phyloP scores from a whole-genome alignment of 352 stramenopile genomes.

The Globisporangium abappressorium region DNA sequence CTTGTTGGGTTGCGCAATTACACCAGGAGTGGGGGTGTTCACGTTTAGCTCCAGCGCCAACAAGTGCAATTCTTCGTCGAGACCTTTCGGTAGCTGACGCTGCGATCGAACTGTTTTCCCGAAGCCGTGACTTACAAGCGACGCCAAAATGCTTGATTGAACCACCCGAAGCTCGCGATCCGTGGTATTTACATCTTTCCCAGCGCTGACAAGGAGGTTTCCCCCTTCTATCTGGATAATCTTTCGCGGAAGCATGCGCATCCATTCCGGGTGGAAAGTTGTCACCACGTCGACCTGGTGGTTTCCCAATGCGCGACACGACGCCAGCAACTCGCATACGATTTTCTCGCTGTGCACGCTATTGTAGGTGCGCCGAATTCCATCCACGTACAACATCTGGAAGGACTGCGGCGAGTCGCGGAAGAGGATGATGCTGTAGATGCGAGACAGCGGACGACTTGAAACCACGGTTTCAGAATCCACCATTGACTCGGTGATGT shows the following conservation, averaged over 20 bases:
- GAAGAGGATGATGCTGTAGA: constrained; percentile 72
- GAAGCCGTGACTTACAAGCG: constrained; percentile 52
- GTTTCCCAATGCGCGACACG: constrained; percentile 73
- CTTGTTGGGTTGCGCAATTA: constrained; percentile 73
- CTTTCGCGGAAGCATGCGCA: constrained; percentile 73
- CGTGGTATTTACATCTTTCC: constrained; percentile 44
- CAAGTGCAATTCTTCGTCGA: constrained; percentile 76
- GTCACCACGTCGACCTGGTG: constrained; percentile 61
- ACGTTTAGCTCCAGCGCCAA: constrained; percentile 74
- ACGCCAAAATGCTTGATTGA: constrained; percentile 60
- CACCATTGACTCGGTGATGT: constrained; percentile 59
- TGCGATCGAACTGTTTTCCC: constrained; percentile 64
- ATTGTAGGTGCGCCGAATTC: constrained; percentile 66
- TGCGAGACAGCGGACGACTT: constrained; percentile 62
- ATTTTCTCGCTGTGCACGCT: constrained; percentile 70
- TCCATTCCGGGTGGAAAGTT: constrained; percentile 40
- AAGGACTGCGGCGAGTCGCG: constrained; percentile 61
- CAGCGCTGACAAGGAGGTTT: constrained; percentile 39
- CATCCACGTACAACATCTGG: constrained; percentile 74
- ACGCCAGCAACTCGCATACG: constrained; percentile 67
- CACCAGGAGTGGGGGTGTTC: constrained; percentile 70
- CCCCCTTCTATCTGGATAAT: constrained; percentile 68
- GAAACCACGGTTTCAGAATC: constrained; percentile 53
- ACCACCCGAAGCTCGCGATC: constrained; percentile 69
- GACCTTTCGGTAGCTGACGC: constrained; percentile 53